Evolutionary conservation across 1,284 basidiomycete species (phyloP).

Genomic region (Apiotrichum gracile): DNA sequence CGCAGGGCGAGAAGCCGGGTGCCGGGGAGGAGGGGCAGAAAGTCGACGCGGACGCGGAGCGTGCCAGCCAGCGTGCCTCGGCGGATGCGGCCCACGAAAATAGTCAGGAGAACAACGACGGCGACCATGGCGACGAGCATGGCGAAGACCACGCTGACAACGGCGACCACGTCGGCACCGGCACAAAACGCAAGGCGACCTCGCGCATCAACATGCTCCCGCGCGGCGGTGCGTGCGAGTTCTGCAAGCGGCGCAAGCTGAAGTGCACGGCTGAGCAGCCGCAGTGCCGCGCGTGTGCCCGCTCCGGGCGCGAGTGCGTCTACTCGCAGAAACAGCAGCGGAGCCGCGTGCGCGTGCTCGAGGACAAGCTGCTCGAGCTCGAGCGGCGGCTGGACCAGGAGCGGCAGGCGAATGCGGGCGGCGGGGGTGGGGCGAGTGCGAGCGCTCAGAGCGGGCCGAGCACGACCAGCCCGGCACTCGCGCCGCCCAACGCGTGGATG

Average conservation of each 20-base stretch:
- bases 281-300: conserved; percentile 36
- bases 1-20: too few relatives aligned
- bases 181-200: conserved; percentile 35
- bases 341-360: conserved; percentile 37
- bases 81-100: too few relatives aligned
- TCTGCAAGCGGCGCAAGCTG: conserved; percentile 46
- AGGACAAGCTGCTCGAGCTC: conserved; percentile 42
- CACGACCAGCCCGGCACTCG: neutral
- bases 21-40: too few relatives aligned
- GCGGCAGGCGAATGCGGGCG: neutral
- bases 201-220: conserved; percentile 40
- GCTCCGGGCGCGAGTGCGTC: conserved; percentile 35
- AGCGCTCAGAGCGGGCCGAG: neutral
- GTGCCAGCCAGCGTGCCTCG: too few relatives aligned
- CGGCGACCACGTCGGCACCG: neutral
- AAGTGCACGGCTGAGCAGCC: conserved; percentile 44
- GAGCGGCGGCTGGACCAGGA: conserved; percentile 25
- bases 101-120: neutral
- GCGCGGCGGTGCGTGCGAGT: conserved; percentile 46
- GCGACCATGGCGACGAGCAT: neutral
- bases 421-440: neutral
- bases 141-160: neutral
- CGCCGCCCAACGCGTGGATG: neutral
- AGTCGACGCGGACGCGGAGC: too few relatives aligned
- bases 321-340: conserved; percentile 45